Percentiles rank a stretch among this genome's conserved stretches.
phyloP scores from a whole-genome alignment of 352 stramenopile genomes.

The Pythium aphanidermatum region DNA sequence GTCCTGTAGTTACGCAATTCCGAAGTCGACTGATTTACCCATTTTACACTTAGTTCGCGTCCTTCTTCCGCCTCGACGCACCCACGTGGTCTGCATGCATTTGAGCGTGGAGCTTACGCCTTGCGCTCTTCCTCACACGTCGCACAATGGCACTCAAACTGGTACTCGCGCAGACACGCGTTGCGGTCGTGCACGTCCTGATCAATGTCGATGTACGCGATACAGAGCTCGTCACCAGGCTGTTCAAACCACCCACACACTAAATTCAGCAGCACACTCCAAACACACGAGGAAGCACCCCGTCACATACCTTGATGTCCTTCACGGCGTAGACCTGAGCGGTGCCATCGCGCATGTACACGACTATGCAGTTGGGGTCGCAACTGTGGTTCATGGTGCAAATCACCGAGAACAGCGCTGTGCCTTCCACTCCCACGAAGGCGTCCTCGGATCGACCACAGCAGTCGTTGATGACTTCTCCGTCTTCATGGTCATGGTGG shows the following conservation, averaged over 20 bases:
- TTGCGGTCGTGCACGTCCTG: slow-evolving; percentile 74
- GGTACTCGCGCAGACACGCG: slow-evolving; percentile 72
- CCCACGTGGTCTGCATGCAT: no score
- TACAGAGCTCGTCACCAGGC: slow-evolving; percentile 91
- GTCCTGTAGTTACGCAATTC: no score
- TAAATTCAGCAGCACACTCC: slow-evolving; percentile 2
- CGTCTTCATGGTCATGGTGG: slow-evolving; percentile 37
- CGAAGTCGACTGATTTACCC: no score
- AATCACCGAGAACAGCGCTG: slow-evolving; percentile 87
- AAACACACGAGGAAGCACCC: background rate
- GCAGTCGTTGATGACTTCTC: slow-evolving; percentile 35
- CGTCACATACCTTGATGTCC: slow-evolving; percentile 47
- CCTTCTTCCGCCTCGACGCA: no score
- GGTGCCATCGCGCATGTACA: slow-evolving; percentile 80
- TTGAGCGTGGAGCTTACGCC: slow-evolving; percentile 32
- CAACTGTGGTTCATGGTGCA: slow-evolving; percentile 98
- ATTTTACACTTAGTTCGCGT: no score
- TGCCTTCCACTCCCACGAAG: slow-evolving; percentile 94
- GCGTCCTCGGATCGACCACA: slow-evolving; percentile 57
- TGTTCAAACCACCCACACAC: slow-evolving; percentile 15
- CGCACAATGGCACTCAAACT: slow-evolving; percentile 68
- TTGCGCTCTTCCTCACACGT: slow-evolving; percentile 59
- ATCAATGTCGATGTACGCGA: slow-evolving; percentile 94
- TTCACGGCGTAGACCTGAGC: slow-evolving; percentile 69
- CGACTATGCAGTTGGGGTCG: slow-evolving; percentile 87